Evolutionary conservation across 768 basidiomycete genomes (phyloP), one percentile per base, ranked within the genome.

Genomic region (Serpula lacrymans): DNA sequence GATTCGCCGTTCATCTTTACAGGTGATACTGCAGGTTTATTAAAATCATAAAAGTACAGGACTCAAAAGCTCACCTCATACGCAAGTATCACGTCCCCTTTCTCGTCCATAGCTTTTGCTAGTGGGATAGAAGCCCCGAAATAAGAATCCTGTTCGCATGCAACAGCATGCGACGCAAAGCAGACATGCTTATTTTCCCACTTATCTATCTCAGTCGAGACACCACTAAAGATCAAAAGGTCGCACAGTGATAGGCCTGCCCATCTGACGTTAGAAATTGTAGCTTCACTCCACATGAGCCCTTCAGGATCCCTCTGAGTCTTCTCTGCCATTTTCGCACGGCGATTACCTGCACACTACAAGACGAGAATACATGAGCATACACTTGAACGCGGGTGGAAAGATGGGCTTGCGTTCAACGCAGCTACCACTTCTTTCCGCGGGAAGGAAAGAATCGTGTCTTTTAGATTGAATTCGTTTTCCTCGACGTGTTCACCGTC

Each of bases 231-330:
- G 8, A 66, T 59, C 44, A 88, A 69, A 21, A 86, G 49, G 40
- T 84, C 77, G 16, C 75, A 67, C 9, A 88, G 58, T 0, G 69
- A 65, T 1, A 75, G 72, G 12, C 85, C 85, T 3, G 70, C 69
- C 84, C 85, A 88, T 42, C 62, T 68, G 50, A 75, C 77, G 55
- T 87, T 87, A 41, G 77, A 77, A 33, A 83, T 75, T n/a, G 80
- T 81, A 16, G 80, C 84, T 42, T 81, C 78, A 16, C 67, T 67
- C 82, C 82, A 85, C 3, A 68, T 70, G 18, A 84, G 72, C 6
- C 82, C 82, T 27, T 75, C 62, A 0, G 82, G 80, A 2, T 41
- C 28, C 12, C 28, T 47, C 0, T 69, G 64, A 41, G 77, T 80
- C 28, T 74, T 69, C 5, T 65, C 60, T 6, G 72, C 75, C 81